Evolutionary conservation across 2,329 filamentous ascomycete species (phyloP).

Genomic region (Ascochyta rabiei): DNA sequence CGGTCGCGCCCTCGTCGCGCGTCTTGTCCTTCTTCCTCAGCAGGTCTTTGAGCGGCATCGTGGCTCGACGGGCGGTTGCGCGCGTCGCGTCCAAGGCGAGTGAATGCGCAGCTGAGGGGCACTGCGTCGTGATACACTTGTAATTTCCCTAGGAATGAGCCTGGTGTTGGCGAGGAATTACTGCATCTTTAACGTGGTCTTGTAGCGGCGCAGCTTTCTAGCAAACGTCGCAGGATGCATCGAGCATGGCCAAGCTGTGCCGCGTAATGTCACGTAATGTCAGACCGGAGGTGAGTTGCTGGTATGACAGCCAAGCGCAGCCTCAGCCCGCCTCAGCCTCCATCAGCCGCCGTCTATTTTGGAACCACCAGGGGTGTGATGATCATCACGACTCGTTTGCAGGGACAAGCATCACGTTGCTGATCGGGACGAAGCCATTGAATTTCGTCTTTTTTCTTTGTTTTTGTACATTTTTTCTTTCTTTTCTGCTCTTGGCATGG

Average conservation of each 20-base stretch:
- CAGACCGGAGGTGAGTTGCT: conserved; percentile 15
- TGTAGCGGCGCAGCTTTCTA: conserved; percentile 40
- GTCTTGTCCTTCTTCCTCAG: conserved; percentile 68
- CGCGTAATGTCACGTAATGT: conserved; percentile 19
- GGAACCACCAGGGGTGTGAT: background rate
- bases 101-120: conserved; percentile 17
- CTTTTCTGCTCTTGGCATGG: conserved; percentile 17
- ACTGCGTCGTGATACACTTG: background rate
- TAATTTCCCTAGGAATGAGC: too few species aligned
- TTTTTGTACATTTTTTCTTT: conserved; percentile 26
- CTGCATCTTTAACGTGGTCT: conserved; percentile 36
- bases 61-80: conserved; percentile 29
- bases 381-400: background rate
- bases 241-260: conserved; percentile 25
- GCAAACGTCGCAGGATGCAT: conserved; percentile 35
- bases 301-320: conserved; percentile 22
- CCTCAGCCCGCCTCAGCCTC: conserved; percentile 41
- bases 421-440: background rate
- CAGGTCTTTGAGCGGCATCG: conserved; percentile 65
- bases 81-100: conserved; percentile 12
- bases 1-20: conserved; percentile 52
- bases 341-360: conserved; percentile 10
- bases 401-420: background rate
- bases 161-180: conserved; percentile 16
- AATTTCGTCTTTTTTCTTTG: conserved; percentile 16